A percentile compares a stretch with the other conserved stretches of the same genome.
Evolutionary conservation across 2,329 filamentous ascomycete genomes (phyloP).

Genomic region (Xenosphaeropsis pyriputrescens): DNA sequence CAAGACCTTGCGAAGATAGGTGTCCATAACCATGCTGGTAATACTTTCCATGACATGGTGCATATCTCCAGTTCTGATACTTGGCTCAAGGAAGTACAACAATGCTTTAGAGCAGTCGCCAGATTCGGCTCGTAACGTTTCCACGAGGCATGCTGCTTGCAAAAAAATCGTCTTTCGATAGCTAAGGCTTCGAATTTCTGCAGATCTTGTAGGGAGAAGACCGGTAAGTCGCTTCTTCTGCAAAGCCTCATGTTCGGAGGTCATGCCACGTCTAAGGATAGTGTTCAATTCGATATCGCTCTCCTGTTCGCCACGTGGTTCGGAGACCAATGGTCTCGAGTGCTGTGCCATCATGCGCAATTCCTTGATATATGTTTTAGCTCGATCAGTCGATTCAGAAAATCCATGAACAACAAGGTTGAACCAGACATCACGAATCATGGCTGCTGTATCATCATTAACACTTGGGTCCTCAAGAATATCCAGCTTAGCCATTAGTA

Average conservation of each 20-base stretch:
- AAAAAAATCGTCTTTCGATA: slow-evolving; percentile 89
- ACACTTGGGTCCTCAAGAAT: slow-evolving; percentile 27
- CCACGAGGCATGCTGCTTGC: slow-evolving; percentile 78
- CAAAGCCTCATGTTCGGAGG: slow-evolving; percentile 57
- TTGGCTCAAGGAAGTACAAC: slow-evolving; percentile 89
- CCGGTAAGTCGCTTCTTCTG: slow-evolving; percentile 68
- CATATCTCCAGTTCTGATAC: slow-evolving; percentile 51
- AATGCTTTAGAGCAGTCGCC: slow-evolving; percentile 85
- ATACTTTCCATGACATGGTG: slow-evolving; percentile 51
- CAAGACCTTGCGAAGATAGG: slow-evolving; percentile 65
- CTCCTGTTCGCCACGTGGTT: slow-evolving; percentile 81
- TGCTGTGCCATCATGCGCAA: slow-evolving; percentile 74
- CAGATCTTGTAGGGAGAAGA: slow-evolving; percentile 61
- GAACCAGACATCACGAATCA: slow-evolving; percentile 91
- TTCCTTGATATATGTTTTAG: slow-evolving; percentile 59
- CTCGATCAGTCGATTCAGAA: slow-evolving; percentile 56
- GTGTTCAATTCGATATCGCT: slow-evolving; percentile 96
- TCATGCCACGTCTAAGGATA: slow-evolving; percentile 75
- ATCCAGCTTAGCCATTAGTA: slow-evolving; percentile 59
- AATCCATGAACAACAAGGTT: slow-evolving; percentile 95
- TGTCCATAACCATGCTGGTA: slow-evolving; percentile 54
- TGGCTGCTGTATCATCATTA: slow-evolving; percentile 55
- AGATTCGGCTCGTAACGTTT: slow-evolving; percentile 70
- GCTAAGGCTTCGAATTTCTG: slow-evolving; percentile 67
- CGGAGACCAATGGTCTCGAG: slow-evolving; percentile 74